Evolutionary conservation across 1,284 basidiomycete genomes (phyloP).

Genomic region (Polyporus tsugae): DNA sequence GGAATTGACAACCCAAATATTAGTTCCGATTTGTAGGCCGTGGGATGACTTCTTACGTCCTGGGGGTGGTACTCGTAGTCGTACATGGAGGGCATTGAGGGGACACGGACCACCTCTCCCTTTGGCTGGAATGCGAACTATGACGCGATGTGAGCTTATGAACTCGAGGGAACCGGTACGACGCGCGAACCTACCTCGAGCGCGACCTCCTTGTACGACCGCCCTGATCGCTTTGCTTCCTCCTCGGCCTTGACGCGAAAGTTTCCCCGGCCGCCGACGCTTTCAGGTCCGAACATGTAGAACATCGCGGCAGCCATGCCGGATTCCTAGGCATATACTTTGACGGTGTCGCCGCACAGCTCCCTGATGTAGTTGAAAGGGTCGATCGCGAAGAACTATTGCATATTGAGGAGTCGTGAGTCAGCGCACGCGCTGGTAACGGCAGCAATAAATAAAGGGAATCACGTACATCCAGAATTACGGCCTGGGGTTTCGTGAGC

Average conservation of each 20-base stretch:
- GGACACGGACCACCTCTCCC: constrained; percentile 25
- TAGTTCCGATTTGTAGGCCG: constrained; percentile 3
- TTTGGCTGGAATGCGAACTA: constrained; percentile 22
- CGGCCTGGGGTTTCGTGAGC: constrained; percentile 3
- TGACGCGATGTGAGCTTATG: too few species aligned
- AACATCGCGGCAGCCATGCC: constrained; percentile 22
- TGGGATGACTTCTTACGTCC: constrained; percentile 22
- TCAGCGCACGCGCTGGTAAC: not conserved
- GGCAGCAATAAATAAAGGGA: not conserved
- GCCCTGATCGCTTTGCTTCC: constrained; percentile 23
- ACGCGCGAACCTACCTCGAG: constrained; percentile 17
- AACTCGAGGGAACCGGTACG: not conserved
- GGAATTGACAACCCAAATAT: constrained; percentile 8
- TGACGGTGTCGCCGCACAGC: constrained; percentile 19
- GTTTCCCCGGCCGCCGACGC: constrained; percentile 30
- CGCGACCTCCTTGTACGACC: constrained; percentile 21
- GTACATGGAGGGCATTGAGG: constrained; percentile 35
- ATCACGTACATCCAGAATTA: not conserved
- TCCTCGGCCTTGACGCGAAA: constrained; percentile 26
- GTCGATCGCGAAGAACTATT: constrained; percentile 30
- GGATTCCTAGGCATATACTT: constrained; percentile 29
- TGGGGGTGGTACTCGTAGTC: constrained; percentile 37
- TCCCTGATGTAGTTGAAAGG: constrained; percentile 13
- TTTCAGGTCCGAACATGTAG: constrained; percentile 26
- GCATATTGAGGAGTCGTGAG: not conserved